A percentile compares a stretch with the other conserved stretches of the same genome.
phyloP scores from a whole-genome alignment of 495 filamentous ascomycete species.

The Tetracladium setigerum region DNA sequence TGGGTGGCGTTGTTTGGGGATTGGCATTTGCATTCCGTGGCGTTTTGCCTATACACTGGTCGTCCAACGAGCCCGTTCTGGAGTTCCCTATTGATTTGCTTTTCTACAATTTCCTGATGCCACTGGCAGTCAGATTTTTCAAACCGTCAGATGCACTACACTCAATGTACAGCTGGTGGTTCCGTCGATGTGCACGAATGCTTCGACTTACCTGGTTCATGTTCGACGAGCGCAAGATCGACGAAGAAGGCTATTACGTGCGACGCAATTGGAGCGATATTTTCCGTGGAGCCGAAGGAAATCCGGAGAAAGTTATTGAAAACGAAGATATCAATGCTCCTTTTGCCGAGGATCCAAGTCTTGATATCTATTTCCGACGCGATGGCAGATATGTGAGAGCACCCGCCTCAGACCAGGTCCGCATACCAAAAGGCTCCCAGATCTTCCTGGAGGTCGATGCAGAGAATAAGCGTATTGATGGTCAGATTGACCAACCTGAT shows the following conservation, averaged over 20 bases:
- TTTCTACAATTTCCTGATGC: conserved; percentile 95
- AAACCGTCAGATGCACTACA: conserved; percentile 79
- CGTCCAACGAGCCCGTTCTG: conserved; percentile 78
- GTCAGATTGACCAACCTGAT: conserved; percentile 40
- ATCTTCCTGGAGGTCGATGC: conserved; percentile 81
- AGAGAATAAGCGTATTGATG: conserved; percentile 58
- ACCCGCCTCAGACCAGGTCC: conserved; percentile 86
- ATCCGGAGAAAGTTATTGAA: conserved; percentile 29
- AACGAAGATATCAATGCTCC: conserved; percentile 34
- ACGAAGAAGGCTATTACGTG: conserved; percentile 72
- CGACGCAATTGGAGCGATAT: conserved; percentile 45
- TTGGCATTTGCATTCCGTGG: conserved; percentile 54
- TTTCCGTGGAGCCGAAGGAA: conserved; percentile 38
- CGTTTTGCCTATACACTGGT: conserved; percentile 87
- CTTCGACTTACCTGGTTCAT: conserved; percentile 86
- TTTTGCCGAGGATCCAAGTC: conserved; percentile 16
- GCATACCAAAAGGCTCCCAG: conserved; percentile 72
- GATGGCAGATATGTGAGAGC: conserved; percentile 78
- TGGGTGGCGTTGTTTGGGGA: conserved; percentile 96
- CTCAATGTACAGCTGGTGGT: conserved; percentile 91
- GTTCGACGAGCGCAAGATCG: conserved; percentile 69
- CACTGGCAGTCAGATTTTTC: conserved; percentile 70
- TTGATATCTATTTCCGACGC: conserved; percentile 41
- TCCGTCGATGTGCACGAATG: conserved; percentile 72
- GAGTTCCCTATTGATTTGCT: conserved; percentile 93